phyloP scores from a whole-genome alignment of 2,329 filamentous ascomycete genomes.

The Ceratocystis ficicola region DNA sequence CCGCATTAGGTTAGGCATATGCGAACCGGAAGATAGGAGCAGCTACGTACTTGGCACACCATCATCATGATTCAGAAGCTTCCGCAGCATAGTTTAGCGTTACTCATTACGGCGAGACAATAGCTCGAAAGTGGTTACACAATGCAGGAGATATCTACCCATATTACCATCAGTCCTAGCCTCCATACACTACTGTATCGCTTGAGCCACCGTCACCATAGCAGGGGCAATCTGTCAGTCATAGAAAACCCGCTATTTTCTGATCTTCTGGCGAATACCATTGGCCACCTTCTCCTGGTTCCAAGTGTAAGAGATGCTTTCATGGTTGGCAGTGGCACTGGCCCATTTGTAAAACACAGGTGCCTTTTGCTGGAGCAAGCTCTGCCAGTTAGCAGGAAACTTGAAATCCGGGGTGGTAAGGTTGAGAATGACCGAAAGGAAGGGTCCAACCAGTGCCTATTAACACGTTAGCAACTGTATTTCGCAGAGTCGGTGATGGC shows the following conservation, averaged over 20 bases:
- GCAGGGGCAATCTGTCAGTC: too few species aligned
- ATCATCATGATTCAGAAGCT: too few species aligned
- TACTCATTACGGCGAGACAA: not conserved
- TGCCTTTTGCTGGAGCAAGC: constrained; percentile 40
- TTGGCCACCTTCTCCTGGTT: constrained; percentile 6
- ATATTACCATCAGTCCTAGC: not conserved
- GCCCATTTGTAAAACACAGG: constrained; percentile 60
- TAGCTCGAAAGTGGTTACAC: not conserved
- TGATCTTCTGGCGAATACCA: not conserved
- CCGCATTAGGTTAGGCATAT: too few species aligned
- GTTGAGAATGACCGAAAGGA: constrained; percentile 48
- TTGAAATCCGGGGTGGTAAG: constrained; percentile 41
- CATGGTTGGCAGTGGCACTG: constrained; percentile 44
- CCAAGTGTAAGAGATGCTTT: constrained; percentile 43
- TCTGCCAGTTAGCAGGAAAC: constrained; percentile 37
- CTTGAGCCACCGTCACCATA: too few species aligned
- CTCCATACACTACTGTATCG: not conserved
- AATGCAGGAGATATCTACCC: not conserved
- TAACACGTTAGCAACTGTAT: constrained; percentile 7
- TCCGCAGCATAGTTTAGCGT: too few species aligned
- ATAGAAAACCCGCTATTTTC: not conserved
- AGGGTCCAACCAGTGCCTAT: constrained; percentile 52
- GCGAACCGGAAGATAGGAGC: too few species aligned
- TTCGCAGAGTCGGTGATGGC: not conserved
- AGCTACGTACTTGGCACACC: too few species aligned